Base-by-base conservation (phyloP, 2,329 filamentous ascomycete genomes). In the Alternaria metachromatica region DNA sequence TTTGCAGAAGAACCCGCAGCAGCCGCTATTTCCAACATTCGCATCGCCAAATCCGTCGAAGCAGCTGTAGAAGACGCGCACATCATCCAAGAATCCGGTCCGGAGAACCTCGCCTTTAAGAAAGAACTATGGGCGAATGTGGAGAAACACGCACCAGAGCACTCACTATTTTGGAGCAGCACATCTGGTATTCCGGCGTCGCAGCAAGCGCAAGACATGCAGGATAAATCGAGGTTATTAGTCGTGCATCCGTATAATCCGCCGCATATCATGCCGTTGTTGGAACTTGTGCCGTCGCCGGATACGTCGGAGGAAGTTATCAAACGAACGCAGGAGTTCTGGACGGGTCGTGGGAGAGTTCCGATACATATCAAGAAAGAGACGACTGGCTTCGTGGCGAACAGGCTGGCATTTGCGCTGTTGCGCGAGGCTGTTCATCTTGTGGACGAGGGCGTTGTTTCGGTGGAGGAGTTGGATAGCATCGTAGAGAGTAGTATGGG, bases 241-340 rank as follows among this genome's bases (percentile, higher is more conserved):
- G 84, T 89, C 2, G 86, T 87, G 5, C 88, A 89, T 72, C 87
- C 87, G 0, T 89, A 87, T 74, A 89, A 89, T 58, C 88, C 87
- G 21, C 87, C 87, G 2, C 86, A 89, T 66, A 82, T 89, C 57
- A 88, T 89, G 85, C 87, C 87, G 0, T 71, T 89, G 1, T 75
- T 89, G 3, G 87, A 89, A 72, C 79, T 89, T 30, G 87, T 89
- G 0, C 86, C 86, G 0, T 82, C 80, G 2, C 82, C 81, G 5
- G 62, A 66, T 28, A 88, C 84, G 0, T 72, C 73, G 0, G 41
- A 74, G 1, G 71, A 75, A 1, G 76, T 82, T 2, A 74, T 86
- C 1, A 68, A 77, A 5, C 72, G 75, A 8, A 85, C 84, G 5
- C 55, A 83, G 26, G 68, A 73, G 1, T 88, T 86, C 67, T 88